Conservation (phyloP, 2,329 filamentous ascomycete species). For the Davidsoniella virescens region DNA sequence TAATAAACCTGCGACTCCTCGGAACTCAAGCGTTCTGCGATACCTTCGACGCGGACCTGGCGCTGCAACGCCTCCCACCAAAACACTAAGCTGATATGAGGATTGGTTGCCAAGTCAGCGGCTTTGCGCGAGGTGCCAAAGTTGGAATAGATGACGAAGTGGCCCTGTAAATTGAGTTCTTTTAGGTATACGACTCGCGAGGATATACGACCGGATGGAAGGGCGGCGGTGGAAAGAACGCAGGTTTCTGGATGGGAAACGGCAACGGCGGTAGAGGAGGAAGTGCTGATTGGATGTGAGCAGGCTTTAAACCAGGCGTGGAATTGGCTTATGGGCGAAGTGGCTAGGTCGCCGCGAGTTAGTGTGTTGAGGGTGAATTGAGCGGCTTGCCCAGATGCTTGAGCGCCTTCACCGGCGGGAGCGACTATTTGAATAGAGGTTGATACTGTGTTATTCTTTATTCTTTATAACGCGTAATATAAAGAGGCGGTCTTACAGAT, state of each 20-base stretch:
- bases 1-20: conserved; percentile 60
- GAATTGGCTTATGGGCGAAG: conserved; percentile 65
- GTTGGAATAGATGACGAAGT: conserved; percentile 85
- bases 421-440: conserved; percentile 34
- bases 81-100: conserved; percentile 70
- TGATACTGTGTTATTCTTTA: not conserved
- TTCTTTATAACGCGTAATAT: not conserved
- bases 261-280: conserved; percentile 28
- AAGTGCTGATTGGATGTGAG: conserved; percentile 48
- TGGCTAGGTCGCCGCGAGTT: conserved; percentile 40
- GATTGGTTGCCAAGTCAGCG: conserved; percentile 53
- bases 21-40: conserved; percentile 44
- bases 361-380: conserved; percentile 58
- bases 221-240: conserved; percentile 65
- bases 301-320: conserved; percentile 75
- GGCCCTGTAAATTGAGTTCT: conserved; percentile 54
- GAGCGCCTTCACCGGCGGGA: conserved; percentile 35
- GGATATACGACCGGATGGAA: conserved; percentile 72
- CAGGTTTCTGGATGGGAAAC: conserved; percentile 76
- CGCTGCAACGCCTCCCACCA: conserved; percentile 78
- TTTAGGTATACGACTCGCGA: conserved; percentile 88
- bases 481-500: conserved; percentile 11
- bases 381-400: conserved; percentile 46
- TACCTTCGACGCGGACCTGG: conserved; percentile 80
- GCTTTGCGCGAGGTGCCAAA: conserved; percentile 63